phyloP scores from a whole-genome alignment of 2,329 filamentous ascomycete species.

The Passalora sequoiae region DNA sequence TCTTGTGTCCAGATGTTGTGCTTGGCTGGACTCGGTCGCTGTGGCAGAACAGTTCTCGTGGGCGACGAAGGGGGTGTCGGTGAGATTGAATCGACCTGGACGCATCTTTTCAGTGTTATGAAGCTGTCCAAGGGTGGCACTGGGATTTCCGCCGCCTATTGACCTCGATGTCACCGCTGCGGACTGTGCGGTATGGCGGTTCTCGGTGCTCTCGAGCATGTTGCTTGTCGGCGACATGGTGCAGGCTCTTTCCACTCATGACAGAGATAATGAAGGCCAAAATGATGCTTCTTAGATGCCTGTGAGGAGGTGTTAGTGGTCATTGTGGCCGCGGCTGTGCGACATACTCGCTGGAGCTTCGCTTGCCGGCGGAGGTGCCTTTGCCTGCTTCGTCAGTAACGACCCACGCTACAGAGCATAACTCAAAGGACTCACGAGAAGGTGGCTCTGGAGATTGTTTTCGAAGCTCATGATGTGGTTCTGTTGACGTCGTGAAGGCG shows the following conservation, averaged over 20 bases:
- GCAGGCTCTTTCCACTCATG: not conserved
- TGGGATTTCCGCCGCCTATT: not conserved
- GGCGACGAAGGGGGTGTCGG: too few species aligned
- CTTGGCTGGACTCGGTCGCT: slow-evolving; percentile 1
- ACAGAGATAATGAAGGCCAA: not conserved
- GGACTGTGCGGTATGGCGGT: not conserved
- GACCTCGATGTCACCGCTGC: slow-evolving; percentile 1
- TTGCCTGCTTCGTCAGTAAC: not conserved
- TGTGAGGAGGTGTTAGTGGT: not conserved
- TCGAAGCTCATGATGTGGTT: not conserved
- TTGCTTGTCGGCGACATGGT: not conserved
- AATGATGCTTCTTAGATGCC: not conserved
- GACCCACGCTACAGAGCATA: not conserved
- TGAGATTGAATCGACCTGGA: not conserved
- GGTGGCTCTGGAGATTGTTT: not conserved
- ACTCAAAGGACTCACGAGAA: not conserved
- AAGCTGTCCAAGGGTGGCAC: not conserved
- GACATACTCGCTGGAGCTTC: not conserved
- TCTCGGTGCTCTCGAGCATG: not conserved
- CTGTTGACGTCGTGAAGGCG: not conserved
- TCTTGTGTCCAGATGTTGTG: too few species aligned
- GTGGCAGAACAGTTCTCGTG: too few species aligned
- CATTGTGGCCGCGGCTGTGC: not conserved
- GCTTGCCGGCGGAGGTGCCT: slow-evolving; percentile 2
- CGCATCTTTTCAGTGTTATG: not conserved